Conservation (phyloP, 768 basidiomycete species). For the Pisolithus sp. region DNA sequence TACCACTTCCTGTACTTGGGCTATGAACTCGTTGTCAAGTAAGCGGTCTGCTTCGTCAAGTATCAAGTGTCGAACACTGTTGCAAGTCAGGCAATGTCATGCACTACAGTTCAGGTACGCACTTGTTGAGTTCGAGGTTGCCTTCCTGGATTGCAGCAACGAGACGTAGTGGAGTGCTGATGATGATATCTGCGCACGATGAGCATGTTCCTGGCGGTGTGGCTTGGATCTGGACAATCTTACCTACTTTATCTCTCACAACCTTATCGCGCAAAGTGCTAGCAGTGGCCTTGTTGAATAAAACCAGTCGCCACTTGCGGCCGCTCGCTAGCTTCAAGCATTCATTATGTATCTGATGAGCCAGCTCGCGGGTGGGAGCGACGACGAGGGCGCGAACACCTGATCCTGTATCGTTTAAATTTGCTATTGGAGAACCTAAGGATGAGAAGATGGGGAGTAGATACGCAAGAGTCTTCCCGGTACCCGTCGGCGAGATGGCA, state of each 20-base stretch:
- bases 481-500: conserved; percentile 95
- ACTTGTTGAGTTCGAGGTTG: conserved; percentile 68
- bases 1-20: conserved; percentile 84
- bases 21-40: conserved; percentile 81
- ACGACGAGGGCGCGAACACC: conserved; percentile 78
- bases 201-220: neutral
- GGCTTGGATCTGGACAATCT: conserved; percentile 23
- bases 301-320: conserved; percentile 72
- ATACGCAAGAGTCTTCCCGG: conserved; percentile 94
- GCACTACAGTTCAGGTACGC: conserved; percentile 20
- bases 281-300: conserved; percentile 89
- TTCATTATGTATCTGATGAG: conserved; percentile 92
- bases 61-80: conserved; percentile 77
- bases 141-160: conserved; percentile 73
- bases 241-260: conserved; percentile 72
- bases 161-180: conserved; percentile 87
- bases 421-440: conserved; percentile 49
- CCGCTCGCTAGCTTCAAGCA: conserved; percentile 76
- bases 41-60: conserved; percentile 92
- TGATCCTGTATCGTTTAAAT: conserved; percentile 36
- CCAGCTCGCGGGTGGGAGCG: conserved; percentile 92
- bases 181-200: conserved; percentile 65
- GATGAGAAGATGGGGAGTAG: conserved; percentile 72
- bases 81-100: conserved; percentile 4
- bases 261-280: conserved; percentile 68